Base-by-base conservation (phyloP, 2,329 filamentous ascomycete genomes). In the Hypomyces perniciosus region DNA sequence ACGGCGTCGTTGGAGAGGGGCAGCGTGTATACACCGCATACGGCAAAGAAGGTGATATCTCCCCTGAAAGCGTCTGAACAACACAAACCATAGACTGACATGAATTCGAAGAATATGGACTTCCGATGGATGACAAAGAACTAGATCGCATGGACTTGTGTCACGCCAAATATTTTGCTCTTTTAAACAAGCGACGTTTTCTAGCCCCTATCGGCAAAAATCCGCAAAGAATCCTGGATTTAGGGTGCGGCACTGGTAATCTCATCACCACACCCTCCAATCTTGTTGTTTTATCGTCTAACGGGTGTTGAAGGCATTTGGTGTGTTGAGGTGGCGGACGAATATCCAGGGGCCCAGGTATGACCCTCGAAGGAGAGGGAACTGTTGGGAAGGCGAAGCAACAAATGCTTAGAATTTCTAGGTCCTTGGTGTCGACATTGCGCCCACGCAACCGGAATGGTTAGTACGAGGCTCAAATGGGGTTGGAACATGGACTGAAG, bases 271-370 rank as follows among this genome's bases (percentile, higher is more conserved):
- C 29, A 8, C 12, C 34, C 10, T 28, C 4, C 5, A 6, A 31
- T 31, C 6, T 4, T 26, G 26, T 48, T 27, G 9, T 20, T 8
- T 12, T 10, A 31, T 28, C 38, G 44, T 34, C 42, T 42, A 34
- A 50, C 31, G 5, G 7, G 6, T 2, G 28, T 29, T 28, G 1
- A 38, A 61, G 62, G 65, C 7, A 65, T 66, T 45, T 67, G 65
- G 65, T 59, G 57, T 20, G 65, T 66, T 7, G 65, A 67, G 37
- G 54, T 66, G 73, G 75, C 39, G 70, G 77, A 10, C 73, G 52
- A 57, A 8, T 60, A 48, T 46, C 57, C 59, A 4, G 51, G 55
- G 8, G 58, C 59, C 39, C 41, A 59, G 53, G 58, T 60, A 47
- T 34, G 41, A 8, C 26, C 34, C 10, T 37, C 10, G 20, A 33